Percentiles rank a stretch among this genome's conserved stretches.
These are phyloP conservation scores for Boletus subcaerulescens DNA, from an alignment of 768 basidiomycete species.

Conservation along the genomic window DNA sequence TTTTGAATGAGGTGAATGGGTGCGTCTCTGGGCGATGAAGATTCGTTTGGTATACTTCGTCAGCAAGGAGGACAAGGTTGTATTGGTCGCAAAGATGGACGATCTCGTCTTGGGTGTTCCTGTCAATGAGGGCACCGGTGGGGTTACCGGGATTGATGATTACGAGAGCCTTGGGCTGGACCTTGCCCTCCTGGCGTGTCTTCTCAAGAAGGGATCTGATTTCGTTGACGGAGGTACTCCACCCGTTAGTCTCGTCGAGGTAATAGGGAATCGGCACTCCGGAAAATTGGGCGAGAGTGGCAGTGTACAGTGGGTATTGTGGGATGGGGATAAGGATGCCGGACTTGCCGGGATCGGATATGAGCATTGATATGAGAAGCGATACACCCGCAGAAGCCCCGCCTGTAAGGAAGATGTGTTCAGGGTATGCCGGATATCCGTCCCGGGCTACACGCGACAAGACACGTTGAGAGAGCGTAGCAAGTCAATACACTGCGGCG, in stretches of 20 bases:
- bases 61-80: conserved; percentile 85
- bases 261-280: conserved; percentile 87
- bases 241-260: conserved; percentile 77
- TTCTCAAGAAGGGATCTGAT: conserved; percentile 67
- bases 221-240: conserved; percentile 74
- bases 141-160: conserved; percentile 99
- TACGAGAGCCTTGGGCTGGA: conserved; percentile 78
- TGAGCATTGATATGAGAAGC: conserved; percentile 76
- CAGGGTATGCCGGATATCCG: conserved; percentile 78
- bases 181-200: conserved; percentile 54
- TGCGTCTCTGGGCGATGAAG: conserved; percentile 66
- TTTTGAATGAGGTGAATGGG: conserved; percentile 93
- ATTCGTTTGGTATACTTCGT: conserved; percentile 98
- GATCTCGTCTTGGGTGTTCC: conserved; percentile 66
- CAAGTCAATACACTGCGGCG: conserved; percentile 4
- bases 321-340: conserved; percentile 96
- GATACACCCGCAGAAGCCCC: conserved; percentile 96
- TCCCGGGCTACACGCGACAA: conserved; percentile 65
- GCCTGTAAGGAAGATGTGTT: conserved; percentile 89
- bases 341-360: conserved; percentile 53
- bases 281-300: conserved; percentile 80
- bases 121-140: conserved; percentile 81
- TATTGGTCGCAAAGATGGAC: conserved; percentile 85
- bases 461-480: not conserved
- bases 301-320: conserved; percentile 97